Conservation (phyloP, 176 grass and related monocot genomes). For the Rhynchospora pubera region DNA sequence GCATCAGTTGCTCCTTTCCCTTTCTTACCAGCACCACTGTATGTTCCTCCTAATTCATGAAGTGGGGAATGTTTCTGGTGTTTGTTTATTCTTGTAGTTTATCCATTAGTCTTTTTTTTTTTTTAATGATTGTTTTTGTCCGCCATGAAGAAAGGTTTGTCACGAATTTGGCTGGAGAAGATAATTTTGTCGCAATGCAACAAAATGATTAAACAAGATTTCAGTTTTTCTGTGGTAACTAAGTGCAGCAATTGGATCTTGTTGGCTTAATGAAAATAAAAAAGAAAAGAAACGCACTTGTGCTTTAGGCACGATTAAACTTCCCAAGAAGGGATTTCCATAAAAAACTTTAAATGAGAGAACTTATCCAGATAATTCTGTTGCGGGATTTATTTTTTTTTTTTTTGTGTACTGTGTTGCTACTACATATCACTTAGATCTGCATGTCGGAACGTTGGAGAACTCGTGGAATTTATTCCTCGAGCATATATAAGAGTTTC, state of each 20-base stretch:
- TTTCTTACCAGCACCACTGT: conserved; percentile 71
- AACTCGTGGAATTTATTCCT: too few species aligned
- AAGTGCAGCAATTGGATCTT: neutral
- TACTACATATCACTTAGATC: too few species aligned
- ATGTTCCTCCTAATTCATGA: conserved; percentile 43
- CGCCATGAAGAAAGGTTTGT: neutral
- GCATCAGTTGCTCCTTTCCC: conserved; percentile 87
- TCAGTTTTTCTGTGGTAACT: neutral
- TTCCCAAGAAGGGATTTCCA: too few species aligned
- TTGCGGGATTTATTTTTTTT: too few species aligned
- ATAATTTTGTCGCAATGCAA: too few species aligned
- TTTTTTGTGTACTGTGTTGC: too few species aligned
- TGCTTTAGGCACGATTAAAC: neutral
- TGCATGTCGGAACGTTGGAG: too few species aligned
- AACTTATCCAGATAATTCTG: too few species aligned
- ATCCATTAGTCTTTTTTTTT: neutral
- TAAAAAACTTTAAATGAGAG: too few species aligned
- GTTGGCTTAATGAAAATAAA: neutral
- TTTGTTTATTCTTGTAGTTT: neutral
- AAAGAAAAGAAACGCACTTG: neutral
- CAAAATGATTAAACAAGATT: too few species aligned
- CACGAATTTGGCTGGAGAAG: neutral
- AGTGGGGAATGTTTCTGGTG: neutral
- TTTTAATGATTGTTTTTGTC: neutral
- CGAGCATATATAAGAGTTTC: too few species aligned